A percentile compares a stretch with the other conserved stretches of the same genome.
These are phyloP conservation scores for Suhomyces terraborum DNA, from an alignment of 1,139 yeast genomes.

Conservation along the genomic window DNA sequence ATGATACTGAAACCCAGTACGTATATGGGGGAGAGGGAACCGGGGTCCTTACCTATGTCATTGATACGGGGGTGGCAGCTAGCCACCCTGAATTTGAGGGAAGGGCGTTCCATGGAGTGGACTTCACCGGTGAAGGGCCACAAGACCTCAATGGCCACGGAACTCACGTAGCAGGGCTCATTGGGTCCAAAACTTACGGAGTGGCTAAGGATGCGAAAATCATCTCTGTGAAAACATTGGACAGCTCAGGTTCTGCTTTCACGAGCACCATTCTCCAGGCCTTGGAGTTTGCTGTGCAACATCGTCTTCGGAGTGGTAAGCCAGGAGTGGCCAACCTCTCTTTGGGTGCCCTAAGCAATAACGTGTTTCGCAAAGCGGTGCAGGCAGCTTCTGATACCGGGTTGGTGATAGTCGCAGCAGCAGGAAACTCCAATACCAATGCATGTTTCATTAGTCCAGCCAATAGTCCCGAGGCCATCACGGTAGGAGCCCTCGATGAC, in stretches of 20 bases:
- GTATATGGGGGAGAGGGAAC: constrained; percentile 50
- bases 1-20: constrained; percentile 34
- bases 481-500: constrained; percentile 89
- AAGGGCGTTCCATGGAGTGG: constrained; percentile 59
- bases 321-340: constrained; percentile 80
- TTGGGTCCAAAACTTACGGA: constrained; percentile 77
- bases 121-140: constrained; percentile 60
- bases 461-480: constrained; percentile 66
- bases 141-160: constrained; percentile 77
- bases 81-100: constrained; percentile 68
- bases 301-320: constrained; percentile 41
- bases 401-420: constrained; percentile 79
- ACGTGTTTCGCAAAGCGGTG: constrained; percentile 70
- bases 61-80: constrained; percentile 72
- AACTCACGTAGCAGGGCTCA: constrained; percentile 89
- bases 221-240: constrained; percentile 72
- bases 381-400: constrained; percentile 72
- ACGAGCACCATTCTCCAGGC: constrained; percentile 70
- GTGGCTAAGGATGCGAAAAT: constrained; percentile 70
- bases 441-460: constrained; percentile 86
- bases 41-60: constrained; percentile 70
- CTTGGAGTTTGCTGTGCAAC: constrained; percentile 69
- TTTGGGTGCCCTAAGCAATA: constrained; percentile 69
- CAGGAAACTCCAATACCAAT: constrained; percentile 77
- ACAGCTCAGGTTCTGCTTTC: constrained; percentile 64